Base-by-base conservation (phyloP, 305 asterid genomes). In the Caryopteris hybrid region DNA sequence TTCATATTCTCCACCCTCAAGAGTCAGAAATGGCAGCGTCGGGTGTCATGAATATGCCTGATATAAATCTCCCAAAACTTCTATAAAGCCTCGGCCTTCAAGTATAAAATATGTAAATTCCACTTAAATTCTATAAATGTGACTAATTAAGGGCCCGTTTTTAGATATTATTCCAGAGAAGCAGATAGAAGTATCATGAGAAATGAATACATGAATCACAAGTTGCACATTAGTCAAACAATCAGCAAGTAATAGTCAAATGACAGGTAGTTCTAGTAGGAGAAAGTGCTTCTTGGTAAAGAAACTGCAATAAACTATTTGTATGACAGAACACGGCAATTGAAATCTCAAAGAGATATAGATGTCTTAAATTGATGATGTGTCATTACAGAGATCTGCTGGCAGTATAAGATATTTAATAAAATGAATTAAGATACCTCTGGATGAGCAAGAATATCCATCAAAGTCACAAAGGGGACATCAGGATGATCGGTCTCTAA, bases 391-490 rank as follows among this genome's bases (percentile, higher is more conserved):
- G n/a, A n/a, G n/a, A n/a, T n/a, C n/a, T n/a, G n/a, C n/a, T n/a
- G n/a, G n/a, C n/a, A n/a, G n/a, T n/a, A n/a, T n/a, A n/a, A n/a
- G n/a, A n/a, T n/a, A n/a, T n/a, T n/a, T n/a, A n/a, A 51, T 18
- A 3, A 50, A 56, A 64, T 56, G 46, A 48, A 57, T 55, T 36
- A 7, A 36, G 55, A 54, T 80, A 90, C 98, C 97, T 84, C 82
- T 22, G 88, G 70, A 74, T 88, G 61, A 38, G 87, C 72, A 60
- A 92, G 88, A 57, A 83, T 81, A 78, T 86, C 70, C 97, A 88
- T 90, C 84, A 92, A 73, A 64, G 95, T 86, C 61, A 79, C 84
- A 55, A 83, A 84, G 64, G 90, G 88, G 67, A 79, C 86, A 43
- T 74, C 57, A 5, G 83, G 83, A 70, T 81, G 71, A 39, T 74